These are phyloP conservation scores for Eremothecium sinecaudum DNA, from an alignment of 1,139 yeast species.

Conservation along the genomic window DNA sequence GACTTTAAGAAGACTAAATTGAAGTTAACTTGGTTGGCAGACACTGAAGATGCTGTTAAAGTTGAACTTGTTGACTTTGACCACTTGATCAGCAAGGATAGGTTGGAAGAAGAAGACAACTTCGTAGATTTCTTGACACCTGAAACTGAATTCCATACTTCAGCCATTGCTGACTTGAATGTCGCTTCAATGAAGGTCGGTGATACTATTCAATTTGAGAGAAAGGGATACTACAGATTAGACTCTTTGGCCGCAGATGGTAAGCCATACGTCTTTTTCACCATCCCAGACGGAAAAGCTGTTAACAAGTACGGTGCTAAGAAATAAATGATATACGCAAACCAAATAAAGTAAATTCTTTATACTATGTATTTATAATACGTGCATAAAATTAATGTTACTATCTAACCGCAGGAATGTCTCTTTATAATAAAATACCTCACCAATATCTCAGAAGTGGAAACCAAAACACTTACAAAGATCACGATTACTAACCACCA, in stretches of 20 bases:
- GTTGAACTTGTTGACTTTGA: constrained; percentile 88
- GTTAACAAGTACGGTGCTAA: constrained; percentile 78
- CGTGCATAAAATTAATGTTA: too few species aligned
- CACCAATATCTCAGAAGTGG: constrained; percentile 48
- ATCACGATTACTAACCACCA: constrained; percentile 83
- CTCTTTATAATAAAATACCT: constrained; percentile 42
- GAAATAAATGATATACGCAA: too few species aligned
- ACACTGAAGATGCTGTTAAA: constrained; percentile 56
- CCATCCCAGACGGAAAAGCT: constrained; percentile 94
- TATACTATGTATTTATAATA: neutral
- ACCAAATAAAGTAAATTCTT: neutral
- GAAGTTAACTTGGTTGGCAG: constrained; percentile 93
- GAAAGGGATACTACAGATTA: constrained; percentile 91
- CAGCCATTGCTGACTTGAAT: constrained; percentile 75
- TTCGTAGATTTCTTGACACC: constrained; percentile 90
- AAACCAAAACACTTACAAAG: constrained; percentile 66
- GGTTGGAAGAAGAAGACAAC: constrained; percentile 88
- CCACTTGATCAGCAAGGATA: constrained; percentile 91
- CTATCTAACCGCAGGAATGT: too few species aligned
- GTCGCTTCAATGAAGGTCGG: constrained; percentile 69
- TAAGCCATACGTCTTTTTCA: constrained; percentile 68
- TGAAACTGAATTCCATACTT: constrained; percentile 72
- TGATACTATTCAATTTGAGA: constrained; percentile 86
- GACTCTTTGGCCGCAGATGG: constrained; percentile 52
- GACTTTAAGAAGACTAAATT: constrained; percentile 95